Base-by-base conservation (phyloP, 1,284 basidiomycete genomes). In the Xerocomus nothofagi region DNA sequence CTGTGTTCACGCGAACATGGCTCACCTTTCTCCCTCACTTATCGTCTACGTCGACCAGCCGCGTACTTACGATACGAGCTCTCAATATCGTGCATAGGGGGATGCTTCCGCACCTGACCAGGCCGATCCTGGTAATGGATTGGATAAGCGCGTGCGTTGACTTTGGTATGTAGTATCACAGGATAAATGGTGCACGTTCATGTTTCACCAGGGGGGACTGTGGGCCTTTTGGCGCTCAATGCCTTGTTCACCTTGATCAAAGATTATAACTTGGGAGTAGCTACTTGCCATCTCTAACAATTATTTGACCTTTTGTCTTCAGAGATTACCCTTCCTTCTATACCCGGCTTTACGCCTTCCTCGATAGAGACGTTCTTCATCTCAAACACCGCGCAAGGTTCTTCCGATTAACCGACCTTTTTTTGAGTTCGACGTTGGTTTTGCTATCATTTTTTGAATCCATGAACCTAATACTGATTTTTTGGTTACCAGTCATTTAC, bases 281-380 rank as follows among this genome's bases (percentile, higher is more conserved):
- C 33, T 34, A 8, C 26, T 50, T 14, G 21, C 39, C 5, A 12
- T 34, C 20, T 30, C 14, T 14, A 10, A 40, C 23, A 10, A 38
- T 27, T 39, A 15, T 51, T 43, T 56, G 42, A 51, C 18, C 10
- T 26, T 3, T 39, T 14, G 17, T 31, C 30, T 41, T 20, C 51
- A 94, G 93, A 27, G 95, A 98, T 66, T 98, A 97, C 64, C 96
- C 97, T 4, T 86, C 85, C 9, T 98, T 99, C 72, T 99, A 98
- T 75, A 89, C 86, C 4, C 83, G 88, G n/a, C 78, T 99, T 3
- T 99, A 99, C 62, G 80, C 83, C 1, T 90, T 98, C 64, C 78
- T 99, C 11, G 88, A 93, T 63, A 77, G 85, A 15, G 82, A 93
- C 24, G 81, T 98, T 3, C 79, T 99, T 20, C 96, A 99, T 65